Evolutionary conservation across 345 rosid species (phyloP).

Genomic region (Sapria himalayana): DNA sequence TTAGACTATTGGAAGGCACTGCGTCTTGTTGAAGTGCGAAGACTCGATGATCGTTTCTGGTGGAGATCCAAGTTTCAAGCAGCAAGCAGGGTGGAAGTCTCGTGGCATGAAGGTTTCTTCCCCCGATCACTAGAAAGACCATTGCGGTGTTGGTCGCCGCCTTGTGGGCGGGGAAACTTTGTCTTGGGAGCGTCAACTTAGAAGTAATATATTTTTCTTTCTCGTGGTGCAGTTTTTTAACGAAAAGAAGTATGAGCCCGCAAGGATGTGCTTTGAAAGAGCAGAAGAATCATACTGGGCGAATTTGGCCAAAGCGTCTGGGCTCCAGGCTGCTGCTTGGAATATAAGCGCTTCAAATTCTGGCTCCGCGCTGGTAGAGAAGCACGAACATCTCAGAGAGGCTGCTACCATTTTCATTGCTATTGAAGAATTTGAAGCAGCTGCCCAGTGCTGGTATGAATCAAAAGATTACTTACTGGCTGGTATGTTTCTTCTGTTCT

Average conservation of each 20-base stretch:
- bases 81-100: slow-evolving; percentile 28
- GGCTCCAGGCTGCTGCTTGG: slow-evolving; percentile 23
- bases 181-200: not conserved
- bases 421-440: slow-evolving; percentile 24
- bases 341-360: slow-evolving; percentile 14
- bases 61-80: slow-evolving; percentile 24
- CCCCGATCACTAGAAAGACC: too few species aligned
- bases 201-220: not conserved
- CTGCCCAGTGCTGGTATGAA: slow-evolving; percentile 33
- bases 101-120: slow-evolving; percentile 21
- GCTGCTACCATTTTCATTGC: slow-evolving; percentile 27
- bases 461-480: too few species aligned
- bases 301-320: slow-evolving; percentile 22
- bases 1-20: slow-evolving; percentile 19
- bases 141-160: too few species aligned
- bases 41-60: slow-evolving; percentile 19
- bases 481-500: too few species aligned
- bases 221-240: slow-evolving; percentile 18
- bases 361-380: too few species aligned
- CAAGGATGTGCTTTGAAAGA: slow-evolving; percentile 27
- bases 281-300: slow-evolving; percentile 21
- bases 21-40: slow-evolving; percentile 15
- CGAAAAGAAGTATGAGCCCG: slow-evolving; percentile 24
- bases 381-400: slow-evolving; percentile 14
- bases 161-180: not conserved